Base-by-base conservation (phyloP, 208 protist species). In the Leishmania amazonensis region DNA sequence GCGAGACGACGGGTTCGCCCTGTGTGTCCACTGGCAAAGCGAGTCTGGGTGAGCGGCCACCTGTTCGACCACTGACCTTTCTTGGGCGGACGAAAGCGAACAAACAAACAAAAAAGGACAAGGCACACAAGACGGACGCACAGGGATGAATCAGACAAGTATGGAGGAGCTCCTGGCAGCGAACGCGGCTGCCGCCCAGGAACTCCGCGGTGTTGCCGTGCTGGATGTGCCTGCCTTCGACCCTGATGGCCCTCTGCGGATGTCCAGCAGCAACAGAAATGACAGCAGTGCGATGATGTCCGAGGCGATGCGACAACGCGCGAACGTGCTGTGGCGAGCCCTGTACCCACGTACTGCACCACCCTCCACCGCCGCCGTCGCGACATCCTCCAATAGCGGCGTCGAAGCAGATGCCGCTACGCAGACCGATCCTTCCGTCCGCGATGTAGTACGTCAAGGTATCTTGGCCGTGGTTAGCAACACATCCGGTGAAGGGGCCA, bases 311-410 rank as follows among this genome's bases (percentile, higher is more conserved):
- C 68, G 62, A 11, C 57, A 91, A 38, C 89, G 91, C 28, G 81
- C 83, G 6, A 76, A 87, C 21, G 78, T 79, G 9, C 81, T 96
- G 28, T 86, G 86, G 64, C 89, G 90, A 40, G 42, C 85, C 38
- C 76, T 89, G 38, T 92, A 89, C 76, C 88, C 90, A 1, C 75
- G 80, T n/a, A 75, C 75, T 40, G 88, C 87, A 4, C 87, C 82
- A 47, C 42, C 76, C 57, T 51, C 57, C 75, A 19, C 38, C 19
- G 31, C 73, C 45, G 47, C 73, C 40, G 47, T 28, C n/a, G 35
- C 24, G 24, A 24, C 24, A 47, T 42, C 60, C 38, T 58, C 83
- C 19, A 21, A 51, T 31, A 19, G 24, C 70, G 13, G 45, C 28
- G 70, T 31, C 4, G 13, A 19, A 53, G 28, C 70, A 38, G 38